Percentiles rank a stretch among this genome's conserved stretches.
phyloP scores from a whole-genome alignment of 2,329 filamentous ascomycete genomes.

The Colletotrichum lupini region DNA sequence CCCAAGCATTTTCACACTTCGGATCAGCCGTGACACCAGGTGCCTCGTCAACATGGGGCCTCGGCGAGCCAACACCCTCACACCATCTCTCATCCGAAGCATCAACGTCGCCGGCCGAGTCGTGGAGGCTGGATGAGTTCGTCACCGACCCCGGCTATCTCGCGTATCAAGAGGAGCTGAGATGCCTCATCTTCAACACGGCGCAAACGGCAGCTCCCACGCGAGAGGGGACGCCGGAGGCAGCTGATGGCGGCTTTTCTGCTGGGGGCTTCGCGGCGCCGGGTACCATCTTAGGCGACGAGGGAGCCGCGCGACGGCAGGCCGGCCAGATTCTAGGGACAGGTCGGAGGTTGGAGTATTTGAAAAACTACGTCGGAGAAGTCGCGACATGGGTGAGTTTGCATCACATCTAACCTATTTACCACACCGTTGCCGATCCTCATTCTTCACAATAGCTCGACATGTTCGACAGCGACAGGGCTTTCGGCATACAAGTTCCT shows the following conservation, averaged over 20 bases:
- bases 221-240: slow-evolving; percentile 49
- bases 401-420: not conserved
- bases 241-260: slow-evolving; percentile 32
- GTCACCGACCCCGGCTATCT: slow-evolving; percentile 54
- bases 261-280: slow-evolving; percentile 29
- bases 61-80: slow-evolving; percentile 22
- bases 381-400: slow-evolving; percentile 62
- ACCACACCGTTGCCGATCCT: not conserved
- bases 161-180: slow-evolving; percentile 57
- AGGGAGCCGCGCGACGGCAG: slow-evolving; percentile 14
- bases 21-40: slow-evolving; percentile 7
- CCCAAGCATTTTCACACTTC: not conserved
- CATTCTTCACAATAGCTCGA: slow-evolving; percentile 55
- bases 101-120: slow-evolving; percentile 42
- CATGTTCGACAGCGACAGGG: slow-evolving; percentile 65
- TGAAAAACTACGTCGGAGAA: slow-evolving; percentile 63
- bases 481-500: slow-evolving; percentile 64
- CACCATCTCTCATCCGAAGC: slow-evolving; percentile 33
- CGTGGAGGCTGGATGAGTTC: slow-evolving; percentile 49
- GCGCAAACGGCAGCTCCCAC: slow-evolving; percentile 56
- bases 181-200: slow-evolving; percentile 57
- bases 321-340: slow-evolving; percentile 41
- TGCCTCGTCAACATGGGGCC: slow-evolving; percentile 17
- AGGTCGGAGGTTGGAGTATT: slow-evolving; percentile 49
- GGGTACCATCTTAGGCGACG: slow-evolving; percentile 20